Evolutionary conservation across 768 basidiomycete species (phyloP), one percentile per base, ranked within the genome.

Genomic region (Pleurotus platypus): DNA sequence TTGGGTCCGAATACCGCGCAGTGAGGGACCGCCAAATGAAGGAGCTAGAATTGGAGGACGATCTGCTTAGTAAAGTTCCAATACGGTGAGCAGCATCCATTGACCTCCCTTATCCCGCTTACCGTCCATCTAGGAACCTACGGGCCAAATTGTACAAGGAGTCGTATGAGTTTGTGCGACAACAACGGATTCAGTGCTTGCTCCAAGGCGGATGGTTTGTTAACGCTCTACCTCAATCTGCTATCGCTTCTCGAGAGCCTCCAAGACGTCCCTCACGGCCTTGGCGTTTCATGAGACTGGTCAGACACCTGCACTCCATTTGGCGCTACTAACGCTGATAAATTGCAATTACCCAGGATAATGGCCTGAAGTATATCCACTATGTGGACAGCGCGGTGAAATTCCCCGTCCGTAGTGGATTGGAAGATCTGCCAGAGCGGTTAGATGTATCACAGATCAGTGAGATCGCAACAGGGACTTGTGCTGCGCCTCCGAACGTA

Each of bases 141-240:
- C 85, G 92, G 16, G 85, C 85, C 43, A 91, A 92, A 62, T 76
- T 97, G 18, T 90, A 90, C 76, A 92, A 86, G 65, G 94, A 97
- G 67, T 93, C 91, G 12, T 92, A 84, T 61, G 91, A 93, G 65
- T 95, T 94, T 64, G 90, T 97, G 18, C 80, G 87, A 42, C 87
- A 90, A 67, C 94, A 97, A 70, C 80, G 94, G 54, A 87, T 94
- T 65, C 87, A 91, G 61, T 95, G 93, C 65, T 71, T 97, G 39
- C 73, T 92, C 46, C 88, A 93, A 67, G 94, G 94, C 30, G 89
- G 92, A 18, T 97, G 94, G 94, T 95, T 97, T 70, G 82, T 91
- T 60, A 93, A 88, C 64, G 92, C 86, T 1, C 72, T 89, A 39
- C 84, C 86, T 0, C 71, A 78, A 42, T 72, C 73, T 5, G 69